A percentile compares a stretch with the other conserved stretches of the same genome.
phyloP scores from a whole-genome alignment of 805 yeast species.

The Hanseniaspora taiwanica region DNA sequence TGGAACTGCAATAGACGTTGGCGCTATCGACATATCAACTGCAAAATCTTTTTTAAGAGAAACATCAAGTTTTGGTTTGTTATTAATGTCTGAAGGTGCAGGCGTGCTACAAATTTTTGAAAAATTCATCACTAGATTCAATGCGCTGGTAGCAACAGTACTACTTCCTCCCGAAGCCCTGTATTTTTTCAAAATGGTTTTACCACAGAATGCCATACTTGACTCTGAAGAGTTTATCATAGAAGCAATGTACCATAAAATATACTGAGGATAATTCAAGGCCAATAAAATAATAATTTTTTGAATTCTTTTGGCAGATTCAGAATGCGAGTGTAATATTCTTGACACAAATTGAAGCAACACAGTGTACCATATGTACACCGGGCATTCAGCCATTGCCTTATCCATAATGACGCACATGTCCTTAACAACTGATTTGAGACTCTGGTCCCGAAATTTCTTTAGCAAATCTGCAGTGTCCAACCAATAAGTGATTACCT shows the following conservation, averaged over 20 bases:
- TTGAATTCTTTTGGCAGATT: slow-evolving; percentile 42
- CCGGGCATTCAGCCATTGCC: slow-evolving; percentile 34
- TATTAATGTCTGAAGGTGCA: slow-evolving; percentile 4
- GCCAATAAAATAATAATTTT: slow-evolving; percentile 47
- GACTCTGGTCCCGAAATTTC: neutral
- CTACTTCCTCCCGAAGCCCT: neutral
- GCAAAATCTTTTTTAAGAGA: slow-evolving; percentile 29
- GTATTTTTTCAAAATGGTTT: slow-evolving; percentile 26
- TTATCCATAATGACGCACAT: slow-evolving; percentile 37
- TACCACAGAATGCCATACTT: slow-evolving; percentile 35
- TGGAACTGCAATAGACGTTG: slow-evolving; percentile 56
- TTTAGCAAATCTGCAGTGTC: slow-evolving; percentile 38
- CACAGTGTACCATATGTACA: slow-evolving; percentile 65
- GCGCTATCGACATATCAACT: slow-evolving; percentile 29
- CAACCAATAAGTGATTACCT: slow-evolving; percentile 82
- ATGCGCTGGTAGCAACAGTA: neutral
- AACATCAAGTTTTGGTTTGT: slow-evolving; percentile 14
- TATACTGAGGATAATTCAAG: slow-evolving; percentile 60
- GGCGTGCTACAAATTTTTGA: slow-evolving; percentile 8
- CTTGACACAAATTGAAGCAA: slow-evolving; percentile 79
- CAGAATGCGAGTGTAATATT: slow-evolving; percentile 45
- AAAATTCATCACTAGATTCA: slow-evolving; percentile 1
- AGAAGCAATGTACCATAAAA: slow-evolving; percentile 62
- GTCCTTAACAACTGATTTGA: slow-evolving; percentile 27
- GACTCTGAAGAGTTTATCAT: slow-evolving; percentile 46